Evolutionary conservation across 495 filamentous ascomycete species (phyloP).

Genomic region (Neurospora sp.): DNA sequence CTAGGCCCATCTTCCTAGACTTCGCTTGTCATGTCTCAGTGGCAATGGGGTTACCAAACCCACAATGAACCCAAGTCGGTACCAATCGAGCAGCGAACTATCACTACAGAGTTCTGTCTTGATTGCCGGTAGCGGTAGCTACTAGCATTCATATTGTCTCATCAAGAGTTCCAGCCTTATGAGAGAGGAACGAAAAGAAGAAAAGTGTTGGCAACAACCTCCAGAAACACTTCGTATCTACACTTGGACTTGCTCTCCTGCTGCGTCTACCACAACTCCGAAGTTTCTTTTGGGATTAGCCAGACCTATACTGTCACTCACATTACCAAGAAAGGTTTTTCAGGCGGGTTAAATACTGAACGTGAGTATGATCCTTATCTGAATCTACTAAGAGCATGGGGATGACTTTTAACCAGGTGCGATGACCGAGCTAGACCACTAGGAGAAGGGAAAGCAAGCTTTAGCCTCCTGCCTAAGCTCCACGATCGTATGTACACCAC

Average conservation of each 20-base stretch:
- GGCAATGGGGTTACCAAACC: neutral
- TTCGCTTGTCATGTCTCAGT: neutral
- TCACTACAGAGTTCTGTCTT: neutral
- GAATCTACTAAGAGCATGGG: neutral
- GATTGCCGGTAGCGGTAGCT: neutral
- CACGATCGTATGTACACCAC: neutral
- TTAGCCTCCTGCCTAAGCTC: neutral
- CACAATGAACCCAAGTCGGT: neutral
- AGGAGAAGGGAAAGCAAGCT: neutral
- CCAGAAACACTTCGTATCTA: neutral
- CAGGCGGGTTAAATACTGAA: neutral
- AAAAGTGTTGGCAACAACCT: neutral
- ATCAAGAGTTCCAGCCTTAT: neutral
- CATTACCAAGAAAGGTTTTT: neutral
- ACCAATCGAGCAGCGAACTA: neutral
- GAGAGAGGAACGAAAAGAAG: neutral
- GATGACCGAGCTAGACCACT: neutral
- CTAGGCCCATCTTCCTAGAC: neutral
- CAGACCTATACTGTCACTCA: neutral
- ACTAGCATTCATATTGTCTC: neutral
- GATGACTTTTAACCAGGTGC: neutral
- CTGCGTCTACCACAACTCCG: neutral
- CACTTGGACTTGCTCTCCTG: neutral
- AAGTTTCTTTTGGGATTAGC: neutral
- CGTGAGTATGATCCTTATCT: neutral